A percentile compares a stretch with the other conserved stretches of the same genome.
phyloP scores from a whole-genome alignment of 2,329 filamentous ascomycete species.

The Pseudomassariella vexata region DNA sequence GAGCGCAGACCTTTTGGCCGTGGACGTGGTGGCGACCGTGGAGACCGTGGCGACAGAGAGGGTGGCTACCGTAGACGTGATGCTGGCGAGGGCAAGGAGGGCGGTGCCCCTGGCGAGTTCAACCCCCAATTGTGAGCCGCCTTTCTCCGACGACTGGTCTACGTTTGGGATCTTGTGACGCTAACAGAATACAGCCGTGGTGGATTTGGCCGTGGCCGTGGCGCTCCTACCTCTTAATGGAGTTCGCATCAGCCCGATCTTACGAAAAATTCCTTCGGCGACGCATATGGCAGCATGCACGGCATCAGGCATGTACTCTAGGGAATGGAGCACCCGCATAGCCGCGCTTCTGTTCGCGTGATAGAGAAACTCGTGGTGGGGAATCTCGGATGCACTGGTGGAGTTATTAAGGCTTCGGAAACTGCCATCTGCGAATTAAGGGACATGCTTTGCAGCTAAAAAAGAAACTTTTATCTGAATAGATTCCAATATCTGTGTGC shows the following conservation, averaged over 20 bases:
- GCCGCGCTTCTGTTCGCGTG: conserved; percentile 43
- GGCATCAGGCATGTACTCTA: conserved; percentile 25
- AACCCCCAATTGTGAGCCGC: conserved; percentile 76
- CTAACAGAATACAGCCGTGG: conserved; percentile 58
- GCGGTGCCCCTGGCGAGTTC: conserved; percentile 86
- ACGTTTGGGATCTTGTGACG: background rate
- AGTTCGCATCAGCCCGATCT: conserved; percentile 35
- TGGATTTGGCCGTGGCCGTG: conserved; percentile 84
- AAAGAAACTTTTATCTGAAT: too few relatives aligned
- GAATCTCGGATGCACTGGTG: conserved; percentile 36
- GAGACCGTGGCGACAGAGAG: conserved; percentile 73
- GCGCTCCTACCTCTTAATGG: conserved; percentile 62
- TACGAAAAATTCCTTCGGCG: conserved; percentile 27
- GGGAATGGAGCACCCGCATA: conserved; percentile 35
- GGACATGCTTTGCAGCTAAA: conserved; percentile 29
- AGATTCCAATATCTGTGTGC: too few relatives aligned
- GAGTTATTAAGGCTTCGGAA: conserved; percentile 31
- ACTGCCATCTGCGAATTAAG: conserved; percentile 28
- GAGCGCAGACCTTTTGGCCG: conserved; percentile 81
- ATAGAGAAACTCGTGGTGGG: conserved; percentile 40
- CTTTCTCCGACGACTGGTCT: conserved; percentile 2
- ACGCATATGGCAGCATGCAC: conserved; percentile 24
- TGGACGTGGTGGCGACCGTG: conserved; percentile 62
- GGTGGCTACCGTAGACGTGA: conserved; percentile 92
- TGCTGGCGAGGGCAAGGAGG: conserved; percentile 82